Conservation (phyloP, 257 asterid species). For the Plantago ovata region DNA sequence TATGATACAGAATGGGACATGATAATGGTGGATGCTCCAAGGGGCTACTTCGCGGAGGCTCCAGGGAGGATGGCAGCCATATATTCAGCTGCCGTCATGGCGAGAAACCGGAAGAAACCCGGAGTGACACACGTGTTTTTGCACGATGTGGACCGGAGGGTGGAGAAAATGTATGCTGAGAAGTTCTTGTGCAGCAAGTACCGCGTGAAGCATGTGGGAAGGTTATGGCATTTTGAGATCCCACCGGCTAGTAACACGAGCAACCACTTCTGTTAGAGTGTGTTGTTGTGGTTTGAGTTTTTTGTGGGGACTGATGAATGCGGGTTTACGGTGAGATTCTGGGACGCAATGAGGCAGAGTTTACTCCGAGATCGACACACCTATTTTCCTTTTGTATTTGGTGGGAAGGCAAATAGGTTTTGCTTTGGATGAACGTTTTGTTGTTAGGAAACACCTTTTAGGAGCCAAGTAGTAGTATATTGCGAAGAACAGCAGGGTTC, state of each 20-base stretch:
- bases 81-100: constrained; percentile 89
- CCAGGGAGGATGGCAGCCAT: constrained; percentile 95
- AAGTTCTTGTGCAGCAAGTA: constrained; percentile 61
- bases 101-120: constrained; percentile 55
- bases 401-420: no score
- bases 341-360: no score
- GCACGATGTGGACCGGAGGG: constrained; percentile 80
- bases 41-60: constrained; percentile 71
- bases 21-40: constrained; percentile 90
- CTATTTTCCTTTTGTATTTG: no score
- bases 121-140: constrained; percentile 72
- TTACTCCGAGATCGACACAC: no score
- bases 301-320: no score
- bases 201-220: constrained; percentile 47
- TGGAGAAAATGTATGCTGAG: constrained; percentile 72
- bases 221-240: constrained; percentile 70
- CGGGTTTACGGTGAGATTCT: no score
- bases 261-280: constrained; percentile 45
- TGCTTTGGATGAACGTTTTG: no score
- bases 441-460: no score
- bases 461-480: no score
- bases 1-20: constrained; percentile 81
- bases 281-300: no score
- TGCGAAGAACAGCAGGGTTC: no score
- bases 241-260: constrained; percentile 38